Evolutionary conservation across 2,329 filamentous ascomycete species (phyloP), one percentile per base, ranked within the genome.

Genomic region (Hypoxylon sp.): DNA sequence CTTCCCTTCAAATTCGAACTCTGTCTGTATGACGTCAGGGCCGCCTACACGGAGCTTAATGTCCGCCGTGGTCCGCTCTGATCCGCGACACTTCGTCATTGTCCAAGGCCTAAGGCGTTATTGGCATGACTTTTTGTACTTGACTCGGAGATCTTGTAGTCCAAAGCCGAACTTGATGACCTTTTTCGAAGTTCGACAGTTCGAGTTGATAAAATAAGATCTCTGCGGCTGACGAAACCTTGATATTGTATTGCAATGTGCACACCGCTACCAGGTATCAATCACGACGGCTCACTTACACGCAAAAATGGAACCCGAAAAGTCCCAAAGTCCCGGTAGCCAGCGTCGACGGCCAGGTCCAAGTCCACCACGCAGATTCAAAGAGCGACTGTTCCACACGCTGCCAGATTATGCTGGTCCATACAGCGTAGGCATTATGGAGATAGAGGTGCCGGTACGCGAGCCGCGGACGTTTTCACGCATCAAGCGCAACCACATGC

Each of bases 351-450:
- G 36, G 4, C 63, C 63, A 14, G 65, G 68, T 3, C 57, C 51
- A 26, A 51, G 63, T 8, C 68, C 71, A 11, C 67, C 59, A 9
- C 64, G 60, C 20, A 49, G 55, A 6, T 62, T 79, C 42, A 75
- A 77, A 46, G 81, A 82, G 57, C 71, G 71, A n/a, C 70, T 81
- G 49, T 74, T 81, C 36, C 79, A 82, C 71, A 71, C 76, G 2
- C 85, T 92, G 52, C 89, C 89, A 2, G 73, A 81, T 12, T 90
- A 90, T 72, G 83, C 85, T 1, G 89, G 90, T 0, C 87, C 87
- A 0, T 90, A 91, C 75, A 84, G 84, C 66, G 89, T 93, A 40
- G 89, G 90, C 24, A 90, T 87, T 11, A 82, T 91, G 74, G 89
- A 91, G 70, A 80, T 89, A 60, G 89, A 91, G 75, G 82, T 91